A percentile compares a stretch with the other conserved stretches of the same genome.
Conservation (phyloP, 1,284 basidiomycete genomes). For the Cryptococcus sp. region DNA sequence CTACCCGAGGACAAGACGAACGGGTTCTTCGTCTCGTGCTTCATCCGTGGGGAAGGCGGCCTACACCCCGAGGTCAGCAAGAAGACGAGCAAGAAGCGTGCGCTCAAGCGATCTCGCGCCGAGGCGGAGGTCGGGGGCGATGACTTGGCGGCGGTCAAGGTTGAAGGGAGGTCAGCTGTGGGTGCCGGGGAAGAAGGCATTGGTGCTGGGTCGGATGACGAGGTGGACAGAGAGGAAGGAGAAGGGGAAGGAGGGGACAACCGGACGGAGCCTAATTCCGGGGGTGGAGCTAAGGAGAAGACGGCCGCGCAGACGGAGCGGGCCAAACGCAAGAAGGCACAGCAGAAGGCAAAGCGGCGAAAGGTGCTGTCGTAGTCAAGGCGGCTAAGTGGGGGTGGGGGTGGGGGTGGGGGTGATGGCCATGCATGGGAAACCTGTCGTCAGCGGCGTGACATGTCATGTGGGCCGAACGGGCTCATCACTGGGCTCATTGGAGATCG, state of each 20-base stretch:
- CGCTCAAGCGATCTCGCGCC: background rate
- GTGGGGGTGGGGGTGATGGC: background rate
- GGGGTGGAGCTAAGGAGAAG: slow-evolving; percentile 21
- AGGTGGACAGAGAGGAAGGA: too few relatives aligned
- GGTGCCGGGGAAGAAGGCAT: too few relatives aligned
- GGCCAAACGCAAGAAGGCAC: slow-evolving; percentile 39
- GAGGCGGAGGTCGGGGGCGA: slow-evolving; percentile 3
- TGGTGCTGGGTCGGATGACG: too few relatives aligned
- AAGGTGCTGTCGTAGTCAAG: slow-evolving; percentile 11
- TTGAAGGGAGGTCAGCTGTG: background rate
- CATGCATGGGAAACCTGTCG: background rate
- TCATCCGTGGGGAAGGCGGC: slow-evolving; percentile 45
- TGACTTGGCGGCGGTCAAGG: background rate
- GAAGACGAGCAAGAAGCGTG: background rate
- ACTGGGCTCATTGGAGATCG: too few relatives aligned
- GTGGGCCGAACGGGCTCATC: too few relatives aligned
- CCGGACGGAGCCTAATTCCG: too few relatives aligned
- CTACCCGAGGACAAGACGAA: slow-evolving; percentile 84
- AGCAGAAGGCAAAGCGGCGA: slow-evolving; percentile 29
- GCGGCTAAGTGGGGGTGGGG: background rate
- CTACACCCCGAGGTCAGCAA: slow-evolving; percentile 4
- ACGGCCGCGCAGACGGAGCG: slow-evolving; percentile 41
- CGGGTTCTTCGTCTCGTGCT: slow-evolving; percentile 91
- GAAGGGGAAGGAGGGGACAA: background rate
- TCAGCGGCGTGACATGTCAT: too few relatives aligned